A percentile compares a stretch with the other conserved stretches of the same genome.
These are phyloP conservation scores for Eimeria tenella DNA, from an alignment of 169 alveolate species.

Conservation along the genomic window DNA sequence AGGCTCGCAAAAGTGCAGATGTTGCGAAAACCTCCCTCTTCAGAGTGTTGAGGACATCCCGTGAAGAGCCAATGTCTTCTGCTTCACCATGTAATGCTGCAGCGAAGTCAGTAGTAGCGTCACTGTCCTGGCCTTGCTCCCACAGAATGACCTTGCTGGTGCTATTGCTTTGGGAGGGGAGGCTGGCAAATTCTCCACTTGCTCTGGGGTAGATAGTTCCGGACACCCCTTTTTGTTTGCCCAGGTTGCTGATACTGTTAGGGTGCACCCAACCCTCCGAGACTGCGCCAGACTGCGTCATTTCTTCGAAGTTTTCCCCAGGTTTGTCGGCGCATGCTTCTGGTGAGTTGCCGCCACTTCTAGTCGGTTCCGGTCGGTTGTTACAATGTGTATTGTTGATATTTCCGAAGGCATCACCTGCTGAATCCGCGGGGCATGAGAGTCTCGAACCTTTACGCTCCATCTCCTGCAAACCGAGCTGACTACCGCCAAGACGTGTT, in stretches of 20 bases:
- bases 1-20: slow-evolving; percentile 47
- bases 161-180: slow-evolving; percentile 39
- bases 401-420: background rate
- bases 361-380: background rate
- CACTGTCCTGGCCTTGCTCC: slow-evolving; percentile 50
- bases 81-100: background rate
- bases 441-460: background rate
- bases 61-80: background rate
- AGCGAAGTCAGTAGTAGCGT: background rate
- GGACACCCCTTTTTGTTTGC: background rate
- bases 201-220: slow-evolving; percentile 2
- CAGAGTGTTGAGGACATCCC: slow-evolving; percentile 21
- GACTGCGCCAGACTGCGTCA: slow-evolving; percentile 20
- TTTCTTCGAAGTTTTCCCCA: slow-evolving; percentile 25
- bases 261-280: slow-evolving; percentile 71
- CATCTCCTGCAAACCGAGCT: slow-evolving; percentile 14
- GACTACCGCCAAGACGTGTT: background rate
- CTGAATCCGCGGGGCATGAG: slow-evolving; percentile 22
- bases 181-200: slow-evolving; percentile 68
- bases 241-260: slow-evolving; percentile 37
- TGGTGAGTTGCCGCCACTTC: background rate
- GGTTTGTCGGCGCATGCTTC: background rate
- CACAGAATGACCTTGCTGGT: slow-evolving; percentile 50
- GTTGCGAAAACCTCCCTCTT: slow-evolving; percentile 70
- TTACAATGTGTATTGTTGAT: background rate